phyloP scores from a whole-genome alignment of 140 eudicot species.

The Senecio squalidus region DNA sequence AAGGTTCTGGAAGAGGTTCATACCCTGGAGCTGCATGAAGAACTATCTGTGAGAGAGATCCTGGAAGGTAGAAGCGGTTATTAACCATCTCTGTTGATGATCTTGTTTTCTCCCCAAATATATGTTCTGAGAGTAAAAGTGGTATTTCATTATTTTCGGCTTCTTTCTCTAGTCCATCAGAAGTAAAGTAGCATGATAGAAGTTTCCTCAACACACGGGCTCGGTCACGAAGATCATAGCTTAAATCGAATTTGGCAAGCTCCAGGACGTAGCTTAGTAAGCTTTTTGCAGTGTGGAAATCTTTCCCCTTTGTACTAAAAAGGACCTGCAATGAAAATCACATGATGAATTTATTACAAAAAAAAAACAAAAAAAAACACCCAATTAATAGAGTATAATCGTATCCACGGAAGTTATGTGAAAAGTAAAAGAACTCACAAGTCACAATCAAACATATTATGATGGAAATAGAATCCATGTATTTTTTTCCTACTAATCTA shows the following conservation, averaged over 20 bases:
- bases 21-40: slow-evolving; percentile 95
- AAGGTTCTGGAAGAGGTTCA: slow-evolving; percentile 91
- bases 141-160: slow-evolving; percentile 29
- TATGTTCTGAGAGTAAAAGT: slow-evolving; percentile 37
- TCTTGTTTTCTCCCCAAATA: slow-evolving; percentile 43
- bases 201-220: slow-evolving; percentile 61
- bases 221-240: slow-evolving; percentile 94
- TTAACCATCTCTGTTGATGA: slow-evolving; percentile 40
- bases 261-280: slow-evolving; percentile 63
- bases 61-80: slow-evolving; percentile 88
- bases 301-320: slow-evolving; percentile 57
- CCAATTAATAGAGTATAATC: not conserved
- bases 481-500: not conserved
- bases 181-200: slow-evolving; percentile 37
- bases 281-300: slow-evolving; percentile 31
- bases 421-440: not conserved
- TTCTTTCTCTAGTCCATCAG: slow-evolving; percentile 36
- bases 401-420: not conserved
- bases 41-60: slow-evolving; percentile 90
- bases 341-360: not conserved
- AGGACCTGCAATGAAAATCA: slow-evolving; percentile 55
- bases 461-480: not conserved
- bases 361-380: too few relatives aligned
- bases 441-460: too few relatives aligned
- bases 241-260: slow-evolving; percentile 73